Evolutionary conservation across 2,329 filamentous ascomycete species (phyloP).

Genomic region (Clonostachys rhizophaga): DNA sequence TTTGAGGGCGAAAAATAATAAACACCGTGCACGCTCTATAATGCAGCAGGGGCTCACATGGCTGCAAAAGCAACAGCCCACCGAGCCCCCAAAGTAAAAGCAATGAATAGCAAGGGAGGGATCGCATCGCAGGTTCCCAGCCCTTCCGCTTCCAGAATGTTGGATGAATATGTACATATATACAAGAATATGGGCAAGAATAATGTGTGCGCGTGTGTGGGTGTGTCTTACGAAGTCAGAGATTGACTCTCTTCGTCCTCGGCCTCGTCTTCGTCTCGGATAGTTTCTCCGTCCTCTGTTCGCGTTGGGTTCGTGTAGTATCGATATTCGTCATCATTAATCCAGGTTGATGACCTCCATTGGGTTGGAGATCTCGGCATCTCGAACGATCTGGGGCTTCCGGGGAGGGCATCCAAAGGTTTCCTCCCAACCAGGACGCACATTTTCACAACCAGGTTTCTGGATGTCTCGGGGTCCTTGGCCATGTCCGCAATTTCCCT

Average conservation of each 20-base stretch:
- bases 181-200: neutral
- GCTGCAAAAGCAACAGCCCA: too few species aligned
- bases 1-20: too few species aligned
- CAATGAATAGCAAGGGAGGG: too few species aligned
- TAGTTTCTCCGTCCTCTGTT: neutral
- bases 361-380: too few species aligned
- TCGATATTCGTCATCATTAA: neutral
- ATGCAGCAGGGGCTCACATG: too few species aligned
- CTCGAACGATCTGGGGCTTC: too few species aligned
- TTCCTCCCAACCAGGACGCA: slow-evolving; percentile 45
- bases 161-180: neutral
- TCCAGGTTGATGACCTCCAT: too few species aligned
- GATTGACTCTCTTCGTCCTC: too few species aligned
- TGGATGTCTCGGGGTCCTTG: slow-evolving; percentile 34
- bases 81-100: too few species aligned
- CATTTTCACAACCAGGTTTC: slow-evolving; percentile 39
- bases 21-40: too few species aligned
- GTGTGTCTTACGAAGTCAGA: too few species aligned
- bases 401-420: slow-evolving; percentile 22
- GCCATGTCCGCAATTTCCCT: slow-evolving; percentile 43
- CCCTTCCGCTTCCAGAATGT: neutral
- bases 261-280: neutral
- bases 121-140: neutral
- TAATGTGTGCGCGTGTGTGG: neutral
- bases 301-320: neutral